These are phyloP conservation scores for Emericellopsis atlantica DNA, from an alignment of 2,329 filamentous ascomycete species.

Conservation along the genomic window DNA sequence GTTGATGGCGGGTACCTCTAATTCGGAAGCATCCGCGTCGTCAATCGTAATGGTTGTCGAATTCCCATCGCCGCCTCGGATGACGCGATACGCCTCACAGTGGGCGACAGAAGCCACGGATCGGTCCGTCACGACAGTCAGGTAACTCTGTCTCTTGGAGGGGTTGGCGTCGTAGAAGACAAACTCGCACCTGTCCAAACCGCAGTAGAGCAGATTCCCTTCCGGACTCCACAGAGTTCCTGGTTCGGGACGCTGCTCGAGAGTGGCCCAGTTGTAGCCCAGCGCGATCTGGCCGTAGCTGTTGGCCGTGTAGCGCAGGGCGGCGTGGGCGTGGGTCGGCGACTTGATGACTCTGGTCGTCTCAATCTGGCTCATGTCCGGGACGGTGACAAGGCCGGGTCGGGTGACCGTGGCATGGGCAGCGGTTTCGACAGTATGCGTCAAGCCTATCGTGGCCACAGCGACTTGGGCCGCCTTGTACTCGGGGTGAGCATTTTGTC, in stretches of 20 bases:
- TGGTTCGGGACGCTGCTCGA: conserved; percentile 11
- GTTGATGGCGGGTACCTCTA: conserved; percentile 12
- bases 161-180: conserved; percentile 20
- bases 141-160: conserved; percentile 4
- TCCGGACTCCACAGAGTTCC: conserved; percentile 17
- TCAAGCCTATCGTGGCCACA: conserved; percentile 26
- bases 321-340: conserved; percentile 9
- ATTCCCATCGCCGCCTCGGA: conserved; percentile 16
- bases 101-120: conserved; percentile 13
- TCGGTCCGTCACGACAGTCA: conserved; percentile 18
- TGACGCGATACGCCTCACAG: conserved; percentile 18
- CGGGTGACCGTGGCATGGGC: conserved; percentile 15
- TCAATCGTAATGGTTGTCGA: conserved; percentile 12
- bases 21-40: conserved; percentile 7
- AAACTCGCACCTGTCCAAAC: conserved; percentile 13
- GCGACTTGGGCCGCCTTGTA: conserved; percentile 25
- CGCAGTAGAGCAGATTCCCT: conserved; percentile 18
- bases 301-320: conserved; percentile 28
- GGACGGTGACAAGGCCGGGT: conserved; percentile 19
- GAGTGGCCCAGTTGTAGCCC: conserved; percentile 9
- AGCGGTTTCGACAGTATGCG: conserved; percentile 27
- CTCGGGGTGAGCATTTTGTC: not conserved
- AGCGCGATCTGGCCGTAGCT: conserved; percentile 26
- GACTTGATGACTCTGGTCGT: conserved; percentile 14
- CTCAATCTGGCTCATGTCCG: conserved; percentile 21